Base-by-base conservation (phyloP, 2,329 filamentous ascomycete species). In the Scedosporium boydii region DNA sequence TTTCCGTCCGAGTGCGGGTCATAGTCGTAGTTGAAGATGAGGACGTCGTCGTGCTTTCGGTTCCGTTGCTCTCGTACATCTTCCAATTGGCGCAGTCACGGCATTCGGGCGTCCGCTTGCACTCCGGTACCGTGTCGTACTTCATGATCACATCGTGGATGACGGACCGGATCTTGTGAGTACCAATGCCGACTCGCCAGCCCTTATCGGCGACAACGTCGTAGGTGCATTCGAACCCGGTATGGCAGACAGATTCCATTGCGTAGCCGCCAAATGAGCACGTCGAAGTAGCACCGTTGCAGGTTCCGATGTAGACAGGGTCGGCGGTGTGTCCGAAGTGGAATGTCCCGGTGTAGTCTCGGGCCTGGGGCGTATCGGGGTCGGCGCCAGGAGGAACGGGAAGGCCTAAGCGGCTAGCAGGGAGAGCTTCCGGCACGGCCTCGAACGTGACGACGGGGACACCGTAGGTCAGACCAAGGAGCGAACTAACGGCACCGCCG, bases 281-380 rank as follows among this genome's bases (percentile, higher is more conserved):
- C 10, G 88, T 87, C 2, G 93, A 93, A 2, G 90, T 92, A 2
- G 90, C 91, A 38, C 90, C 90, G 69, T 96, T 97, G 76, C 95
- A 98, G 0, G 88, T 90, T 38, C 95, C 95, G 77, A 97, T 93
- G 70, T 88, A 99, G 41, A 99, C 87, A 0, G 95, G 95, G 73
- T 99, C 95, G 0, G 95, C 95, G 0, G 92, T 98, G 70, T 98
- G 93, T 3, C 95, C 95, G 72, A 97, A 93, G 73, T 99, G 95
- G 70, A 87, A 96, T 0, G 89, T 82, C 12, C 91, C 93, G 0
- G 91, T 96, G 69, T 86, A 83, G 63, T 84, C 76, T 51, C 91
- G 81, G 44, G 83, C 81, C 69, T 96, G 91, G 34, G 91, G 88
- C 38, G 84, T 80, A 51, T 83, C 80, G 26, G 91, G 83, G 69